phyloP scores from a whole-genome alignment of 1,139 yeast genomes.

The Suhomyces anneliseae region DNA sequence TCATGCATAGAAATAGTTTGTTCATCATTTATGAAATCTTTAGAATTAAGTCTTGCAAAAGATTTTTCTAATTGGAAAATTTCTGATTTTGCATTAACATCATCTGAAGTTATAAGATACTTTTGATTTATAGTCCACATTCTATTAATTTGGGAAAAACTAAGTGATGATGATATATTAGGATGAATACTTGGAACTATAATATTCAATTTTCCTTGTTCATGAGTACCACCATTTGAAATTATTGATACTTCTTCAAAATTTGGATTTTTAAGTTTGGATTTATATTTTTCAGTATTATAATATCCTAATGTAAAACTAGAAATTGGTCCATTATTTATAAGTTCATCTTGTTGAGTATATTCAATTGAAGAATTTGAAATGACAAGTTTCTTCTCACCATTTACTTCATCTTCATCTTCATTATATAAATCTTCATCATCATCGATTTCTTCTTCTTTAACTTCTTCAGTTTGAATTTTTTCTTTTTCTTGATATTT shows the following conservation, averaged over 20 bases:
- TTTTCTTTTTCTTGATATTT: constrained; percentile 22
- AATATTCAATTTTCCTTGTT: constrained; percentile 56
- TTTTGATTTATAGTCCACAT: constrained; percentile 64
- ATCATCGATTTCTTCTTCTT: constrained; percentile 6
- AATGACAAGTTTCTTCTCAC: constrained; percentile 20
- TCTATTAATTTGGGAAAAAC: constrained; percentile 72
- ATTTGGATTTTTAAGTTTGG: constrained; percentile 70
- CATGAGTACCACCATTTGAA: constrained; percentile 67
- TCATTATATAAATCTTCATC: constrained; percentile 17
- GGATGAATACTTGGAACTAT: constrained; percentile 68
- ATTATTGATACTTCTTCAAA: constrained; percentile 64
- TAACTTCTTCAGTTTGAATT: not conserved
- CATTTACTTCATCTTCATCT: constrained; percentile 34
- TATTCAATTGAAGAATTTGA: constrained; percentile 38
- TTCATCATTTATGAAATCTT: constrained; percentile 64
- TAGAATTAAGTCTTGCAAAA: constrained; percentile 62
- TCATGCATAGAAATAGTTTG: constrained; percentile 69
- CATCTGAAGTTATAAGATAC: constrained; percentile 75
- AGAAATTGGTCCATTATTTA: constrained; percentile 75
- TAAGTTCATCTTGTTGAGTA: constrained; percentile 51
- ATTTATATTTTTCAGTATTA: constrained; percentile 53
- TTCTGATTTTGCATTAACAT: constrained; percentile 62
- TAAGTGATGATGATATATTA: constrained; percentile 62
- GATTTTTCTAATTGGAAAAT: constrained; percentile 69
- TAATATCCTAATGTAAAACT: constrained; percentile 66